Base-by-base conservation (phyloP, 257 asterid species). In the Apocynum venetum region DNA sequence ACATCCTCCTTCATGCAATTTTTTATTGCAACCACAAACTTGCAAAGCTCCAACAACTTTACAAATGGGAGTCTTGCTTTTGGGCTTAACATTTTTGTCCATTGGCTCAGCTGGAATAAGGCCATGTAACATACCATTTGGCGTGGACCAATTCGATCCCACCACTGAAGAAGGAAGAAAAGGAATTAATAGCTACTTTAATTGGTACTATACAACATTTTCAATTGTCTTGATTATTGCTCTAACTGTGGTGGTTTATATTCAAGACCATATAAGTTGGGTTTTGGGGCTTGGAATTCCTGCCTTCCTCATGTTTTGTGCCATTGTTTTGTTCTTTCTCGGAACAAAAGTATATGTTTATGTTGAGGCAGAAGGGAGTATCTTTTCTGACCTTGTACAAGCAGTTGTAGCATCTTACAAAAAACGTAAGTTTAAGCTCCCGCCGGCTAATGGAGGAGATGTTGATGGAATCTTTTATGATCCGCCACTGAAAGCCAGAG, bases 91-190 rank as follows among this genome's bases (percentile, higher is more conserved):
- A 10, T 82, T 82, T 15, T 80, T 91, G 3, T 71, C 97, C 41
- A 70, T 96, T 12, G 99, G 96, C 8, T 25, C 97, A 0, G 92
- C 86, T 7, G 99, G 99, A n/a, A 93, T 96, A 20, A 72, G 99
- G 83, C 99, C 99, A 0, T 96, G 99, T 88, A 96, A 94, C 80
- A 79, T 96, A 25, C 98, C 98, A 0, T 96, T 96, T 76, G 99
- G 99, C 0, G 98, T 91, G 5, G 99, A 96, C 70, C 99, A 93
- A 49, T 96, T 96, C 38, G 98, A 96, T 41, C 44, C 90, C 6
- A 35, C 80, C 0, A 90, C 98, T 0, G 88, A 83, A 6, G 88
- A 88, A 69, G 98, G 99, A 8, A 77, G 98, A 11, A 87, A 81
- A 55, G 97, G 91, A 13, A 93, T 96, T 61, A 86, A 83, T 74